Evolutionary conservation across 306 rosid species (phyloP).

Genomic region (Medicago ruthenica): DNA sequence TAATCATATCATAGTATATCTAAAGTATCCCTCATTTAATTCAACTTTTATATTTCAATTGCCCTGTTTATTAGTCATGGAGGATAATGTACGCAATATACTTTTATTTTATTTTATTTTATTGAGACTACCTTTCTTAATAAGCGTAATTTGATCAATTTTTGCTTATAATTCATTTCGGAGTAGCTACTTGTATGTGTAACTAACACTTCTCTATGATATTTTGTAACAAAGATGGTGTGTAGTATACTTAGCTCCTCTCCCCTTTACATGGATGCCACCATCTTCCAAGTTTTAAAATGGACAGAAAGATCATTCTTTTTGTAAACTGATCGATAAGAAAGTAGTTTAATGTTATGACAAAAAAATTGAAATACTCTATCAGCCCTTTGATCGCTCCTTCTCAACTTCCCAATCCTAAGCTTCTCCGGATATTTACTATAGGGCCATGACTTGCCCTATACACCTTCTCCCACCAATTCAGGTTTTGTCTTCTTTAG

Average conservation of each 20-base stretch:
- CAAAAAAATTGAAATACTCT: background rate
- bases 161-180: too few species aligned
- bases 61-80: too few species aligned
- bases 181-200: too few species aligned
- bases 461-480: conserved; percentile 14
- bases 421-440: background rate
- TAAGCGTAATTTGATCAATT: too few species aligned
- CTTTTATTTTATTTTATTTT: too few species aligned
- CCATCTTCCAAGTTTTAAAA: conserved; percentile 2
- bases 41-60: too few species aligned
- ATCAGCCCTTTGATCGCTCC: background rate
- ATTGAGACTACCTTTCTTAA: too few species aligned
- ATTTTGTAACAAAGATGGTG: background rate
- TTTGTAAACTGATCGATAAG: conserved; percentile 1
- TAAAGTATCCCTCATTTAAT: too few species aligned
- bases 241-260: conserved; percentile 9
- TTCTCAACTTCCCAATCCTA: background rate
- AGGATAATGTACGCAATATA: too few species aligned
- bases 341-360: conserved; percentile 1
- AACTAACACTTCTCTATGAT: background rate
- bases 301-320: conserved; percentile 1
- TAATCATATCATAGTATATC: too few species aligned
- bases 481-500: conserved; percentile 21
- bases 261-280: conserved; percentile 2
- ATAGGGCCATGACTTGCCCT: background rate